Evolutionary conservation across 495 filamentous ascomycete genomes (phyloP), one percentile per base, ranked within the genome.

Genomic region (Venustampulla echinocandica): DNA sequence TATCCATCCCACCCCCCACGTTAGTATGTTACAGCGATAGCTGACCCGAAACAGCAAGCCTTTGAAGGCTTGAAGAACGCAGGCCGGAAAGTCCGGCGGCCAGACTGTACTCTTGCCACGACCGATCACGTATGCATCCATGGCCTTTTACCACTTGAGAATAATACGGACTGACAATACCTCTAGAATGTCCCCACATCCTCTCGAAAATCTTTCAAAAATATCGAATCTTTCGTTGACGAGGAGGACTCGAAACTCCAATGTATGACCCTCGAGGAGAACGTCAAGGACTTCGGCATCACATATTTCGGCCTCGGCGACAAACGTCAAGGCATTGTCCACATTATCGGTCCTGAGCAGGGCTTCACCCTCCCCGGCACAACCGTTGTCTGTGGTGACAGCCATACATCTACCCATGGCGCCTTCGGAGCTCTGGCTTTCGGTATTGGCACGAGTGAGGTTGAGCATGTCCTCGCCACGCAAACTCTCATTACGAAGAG

Each of bases 301-400:
- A 96, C 92, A 60, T 98, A 96, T 68, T 98, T 98, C 57, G 92
- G 92, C 42, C 80, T 98, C 49, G 88, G 81, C 32, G 92, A 97
- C 66, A 94, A 94, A 72, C 78, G 92, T 23, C 92, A 98, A 70
- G 92, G 92, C 54, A 98, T 98, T 61, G 92, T 98, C 33, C 92
- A 98, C 66, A 84, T 98, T 59, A 95, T 98, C 56, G 92, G 92
- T n/a, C 92, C 92, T 32, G 92, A 98, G 73, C 92, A 98, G 65
- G 92, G 92, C 50, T 98, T 98, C 73, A 98, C 92, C 28, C 84
- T 98, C 14, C 92, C 92, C 7, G 92, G 90, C 47, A 96, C 92
- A 27, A 98, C 92, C 14, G 85, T 98, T 21, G 92, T 98, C 50
- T 98, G 92, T 61, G 92, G 92, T 59, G 92, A 98, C 74, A 90